Evolutionary conservation across 345 rosid genomes (phyloP), one percentile per base, ranked within the genome.

Genomic region (Salix udensis): DNA sequence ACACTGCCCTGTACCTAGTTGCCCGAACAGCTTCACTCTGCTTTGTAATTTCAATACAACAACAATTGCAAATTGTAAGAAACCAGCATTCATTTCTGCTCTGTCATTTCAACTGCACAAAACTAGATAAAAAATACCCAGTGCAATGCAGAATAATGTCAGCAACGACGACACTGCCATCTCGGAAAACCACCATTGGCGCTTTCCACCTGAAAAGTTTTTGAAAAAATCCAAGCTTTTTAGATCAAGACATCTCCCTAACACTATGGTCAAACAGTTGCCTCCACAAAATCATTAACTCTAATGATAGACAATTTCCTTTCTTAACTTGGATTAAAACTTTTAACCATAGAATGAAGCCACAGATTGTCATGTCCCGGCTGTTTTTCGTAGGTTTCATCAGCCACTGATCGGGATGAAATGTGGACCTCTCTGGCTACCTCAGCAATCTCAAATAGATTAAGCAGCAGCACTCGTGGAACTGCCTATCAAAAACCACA

Each of bases 101-200:
- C 2, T 39, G 11, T 39, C 44, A 1, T 40, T 40, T 40, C 44
- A 40, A 40, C 44, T 40, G 42, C 2, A 39, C 42, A 39, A 9
- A 39, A 39, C 11, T 39, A 39, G 9, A 40, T n/a, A 8, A 62
- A 74, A 31, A 68, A 52, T 89, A 94, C 93, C 93, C 97, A 0
- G 96, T 93, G 86, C 96, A 89, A 75, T 93, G 99, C 74, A 95
- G 79, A 79, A 95, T 88, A 61, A 87, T 81, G 84, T 92, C 86
- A 15, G 91, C 93, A 1, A 4, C 30, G 26, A 87, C 71, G 18
- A 62, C 75, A 73, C 75, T 82, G 80, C 96, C 92, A 58, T 87
- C 90, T 13, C 71, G 86, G 73, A 95, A 90, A 61, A 87, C 80
- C 76, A 90, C 82, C 82, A 23, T 30, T 68, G 16, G 82, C 92